Conservation (phyloP, 1,139 yeast genomes). For the Pichia sp. region DNA sequence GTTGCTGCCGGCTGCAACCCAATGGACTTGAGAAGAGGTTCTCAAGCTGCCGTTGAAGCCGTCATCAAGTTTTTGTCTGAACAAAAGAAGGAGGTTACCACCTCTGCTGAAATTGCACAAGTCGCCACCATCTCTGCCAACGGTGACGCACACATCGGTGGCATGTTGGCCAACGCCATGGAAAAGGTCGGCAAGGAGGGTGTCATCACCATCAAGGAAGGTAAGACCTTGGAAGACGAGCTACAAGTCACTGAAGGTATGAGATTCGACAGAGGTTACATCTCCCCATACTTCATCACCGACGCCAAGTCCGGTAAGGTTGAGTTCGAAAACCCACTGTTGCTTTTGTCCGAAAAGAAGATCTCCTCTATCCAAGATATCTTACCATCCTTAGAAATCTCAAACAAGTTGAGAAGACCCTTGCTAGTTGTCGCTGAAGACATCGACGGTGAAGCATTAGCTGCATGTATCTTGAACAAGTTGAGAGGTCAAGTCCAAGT, state of each 20-base stretch:
- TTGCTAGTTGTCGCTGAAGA: constrained; percentile 94
- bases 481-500: constrained; percentile 99
- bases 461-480: constrained; percentile 97
- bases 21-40: constrained; percentile 98
- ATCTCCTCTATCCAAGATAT: constrained; percentile 89
- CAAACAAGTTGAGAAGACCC: constrained; percentile 95
- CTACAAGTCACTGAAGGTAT: constrained; percentile 98
- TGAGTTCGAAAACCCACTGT: constrained; percentile 92
- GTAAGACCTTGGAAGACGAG: constrained; percentile 95
- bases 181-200: constrained; percentile 99
- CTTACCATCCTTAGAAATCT: constrained; percentile 88
- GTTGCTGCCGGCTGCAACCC: constrained; percentile 99
- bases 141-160: constrained; percentile 94
- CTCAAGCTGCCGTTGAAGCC: constrained; percentile 97
- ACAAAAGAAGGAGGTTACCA: constrained; percentile 95
- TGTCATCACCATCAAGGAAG: constrained; percentile 96
- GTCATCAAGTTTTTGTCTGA: constrained; percentile 84
- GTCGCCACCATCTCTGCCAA: constrained; percentile 98
- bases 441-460: constrained; percentile 97
- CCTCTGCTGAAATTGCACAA: constrained; percentile 96
- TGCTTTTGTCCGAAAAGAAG: constrained; percentile 91
- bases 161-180: constrained; percentile 93
- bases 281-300: constrained; percentile 96
- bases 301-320: constrained; percentile 95
- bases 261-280: constrained; percentile 98